These are phyloP conservation scores for Trypanosoma avium DNA, from an alignment of 208 protist species.

Conservation along the genomic window DNA sequence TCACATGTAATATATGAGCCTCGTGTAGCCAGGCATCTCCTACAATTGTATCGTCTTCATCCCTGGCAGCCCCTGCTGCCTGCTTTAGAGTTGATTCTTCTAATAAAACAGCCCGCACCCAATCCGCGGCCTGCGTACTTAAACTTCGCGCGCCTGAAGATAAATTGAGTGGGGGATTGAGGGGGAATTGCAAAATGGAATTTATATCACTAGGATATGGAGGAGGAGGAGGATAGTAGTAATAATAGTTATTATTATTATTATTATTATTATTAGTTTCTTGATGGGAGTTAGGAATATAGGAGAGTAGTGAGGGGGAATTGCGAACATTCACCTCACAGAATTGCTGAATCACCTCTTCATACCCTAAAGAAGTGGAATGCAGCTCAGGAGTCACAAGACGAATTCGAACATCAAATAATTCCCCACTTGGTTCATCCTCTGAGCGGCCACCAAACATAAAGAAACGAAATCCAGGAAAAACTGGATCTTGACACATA, in stretches of 20 bases:
- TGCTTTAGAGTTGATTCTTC: constrained; percentile 10
- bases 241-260: too few species aligned
- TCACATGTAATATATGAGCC: background rate
- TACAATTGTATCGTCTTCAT: background rate
- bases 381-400: constrained; percentile 21
- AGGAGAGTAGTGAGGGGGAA: too few species aligned
- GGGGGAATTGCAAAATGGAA: too few species aligned
- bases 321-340: too few species aligned
- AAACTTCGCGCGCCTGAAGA: constrained; percentile 8
- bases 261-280: too few species aligned
- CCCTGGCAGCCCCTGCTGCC: background rate
- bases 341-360: background rate
- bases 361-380: constrained; percentile 29
- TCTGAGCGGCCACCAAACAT: constrained; percentile 53
- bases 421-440: constrained; percentile 47
- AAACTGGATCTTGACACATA: constrained; percentile 42
- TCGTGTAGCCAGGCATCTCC: constrained; percentile 6
- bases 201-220: too few species aligned
- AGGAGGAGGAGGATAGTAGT: too few species aligned
- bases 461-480: constrained; percentile 43
- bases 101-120: constrained; percentile 10
- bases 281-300: too few species aligned
- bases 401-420: constrained; percentile 47
- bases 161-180: too few species aligned
- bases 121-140: constrained; percentile 16